Percentiles rank a stretch among this genome's conserved stretches.
These are phyloP conservation scores for Trichosporon sp. DNA, from an alignment of 1,284 basidiomycete species.

Conservation along the genomic window DNA sequence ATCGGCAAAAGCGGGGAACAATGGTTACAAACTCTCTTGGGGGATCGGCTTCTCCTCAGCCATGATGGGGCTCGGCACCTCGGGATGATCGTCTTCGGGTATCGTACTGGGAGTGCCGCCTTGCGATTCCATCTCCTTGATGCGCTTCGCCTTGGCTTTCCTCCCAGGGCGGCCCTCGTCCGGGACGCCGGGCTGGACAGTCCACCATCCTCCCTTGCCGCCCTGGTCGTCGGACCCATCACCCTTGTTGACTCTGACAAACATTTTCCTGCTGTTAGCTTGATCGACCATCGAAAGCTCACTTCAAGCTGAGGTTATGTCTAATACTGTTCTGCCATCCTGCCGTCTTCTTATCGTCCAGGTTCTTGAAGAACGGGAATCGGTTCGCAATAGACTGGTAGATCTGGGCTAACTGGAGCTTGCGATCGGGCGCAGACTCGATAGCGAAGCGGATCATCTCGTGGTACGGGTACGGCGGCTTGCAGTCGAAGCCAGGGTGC, in stretches of 20 bases:
- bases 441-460: slow-evolving; percentile 57
- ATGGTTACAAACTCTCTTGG: slow-evolving; percentile 8
- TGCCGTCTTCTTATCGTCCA: slow-evolving; percentile 55
- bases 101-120: slow-evolving; percentile 7
- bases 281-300: slow-evolving; percentile 27
- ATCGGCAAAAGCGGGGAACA: background rate
- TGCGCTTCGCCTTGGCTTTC: slow-evolving; percentile 49
- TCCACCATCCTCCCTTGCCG: slow-evolving; percentile 58
- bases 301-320: slow-evolving; percentile 56
- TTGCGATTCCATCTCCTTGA: slow-evolving; percentile 22
- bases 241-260: slow-evolving; percentile 54
- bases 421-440: slow-evolving; percentile 49
- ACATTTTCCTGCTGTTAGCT: slow-evolving; percentile 52
- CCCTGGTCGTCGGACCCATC: slow-evolving; percentile 52
- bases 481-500: slow-evolving; percentile 52
- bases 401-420: slow-evolving; percentile 55
- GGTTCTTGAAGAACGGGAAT: slow-evolving; percentile 56
- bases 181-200: slow-evolving; percentile 53
- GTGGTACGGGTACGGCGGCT: slow-evolving; percentile 56
- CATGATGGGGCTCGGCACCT: background rate
- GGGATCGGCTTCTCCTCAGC: background rate
- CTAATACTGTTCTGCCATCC: slow-evolving; percentile 57
- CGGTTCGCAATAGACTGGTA: slow-evolving; percentile 53
- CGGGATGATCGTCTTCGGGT: slow-evolving; percentile 2
- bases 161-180: slow-evolving; percentile 55